Evolutionary conservation across 768 basidiomycete genomes (phyloP).

Genomic region (Trichaptum fuscoviolaceum): DNA sequence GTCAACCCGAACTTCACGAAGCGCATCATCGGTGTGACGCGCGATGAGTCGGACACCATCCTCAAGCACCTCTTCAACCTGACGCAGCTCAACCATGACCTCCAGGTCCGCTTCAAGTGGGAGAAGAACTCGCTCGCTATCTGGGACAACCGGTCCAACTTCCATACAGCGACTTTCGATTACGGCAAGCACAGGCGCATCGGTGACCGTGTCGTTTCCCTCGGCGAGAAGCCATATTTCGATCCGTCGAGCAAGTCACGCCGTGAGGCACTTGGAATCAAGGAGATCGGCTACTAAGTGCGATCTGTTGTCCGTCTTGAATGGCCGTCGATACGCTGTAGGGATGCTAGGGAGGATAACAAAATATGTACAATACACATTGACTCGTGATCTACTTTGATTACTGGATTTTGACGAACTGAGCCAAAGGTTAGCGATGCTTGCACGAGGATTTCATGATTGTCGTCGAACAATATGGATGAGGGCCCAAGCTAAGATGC

Average conservation of each 20-base stretch:
- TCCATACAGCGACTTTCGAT: conserved; percentile 32
- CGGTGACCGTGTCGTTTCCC: conserved; percentile 29
- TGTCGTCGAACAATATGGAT: not conserved
- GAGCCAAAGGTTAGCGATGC: not conserved
- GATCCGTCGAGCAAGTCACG: conserved; percentile 19
- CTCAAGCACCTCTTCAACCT: conserved; percentile 27
- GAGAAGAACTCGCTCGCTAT: conserved; percentile 25
- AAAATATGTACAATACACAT: not conserved
- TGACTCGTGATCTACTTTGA: not conserved
- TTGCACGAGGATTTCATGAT: conserved; percentile 1
- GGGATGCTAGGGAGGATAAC: not conserved
- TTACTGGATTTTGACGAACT: not conserved
- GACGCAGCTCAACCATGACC: conserved; percentile 23
- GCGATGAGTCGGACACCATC: conserved; percentile 27
- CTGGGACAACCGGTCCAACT: conserved; percentile 29
- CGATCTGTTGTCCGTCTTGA: not conserved
- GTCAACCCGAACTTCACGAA: conserved; percentile 29
- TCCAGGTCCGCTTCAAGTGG: conserved; percentile 32
- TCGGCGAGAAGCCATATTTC: conserved; percentile 33
- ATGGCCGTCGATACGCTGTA: not conserved
- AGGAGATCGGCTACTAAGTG: not conserved
- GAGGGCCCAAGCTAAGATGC: not conserved
- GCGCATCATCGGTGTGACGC: conserved; percentile 28
- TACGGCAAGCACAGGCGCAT: conserved; percentile 24
- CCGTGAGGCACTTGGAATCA: conserved; percentile 16